These are phyloP conservation scores for Babesia ovata DNA, from an alignment of 169 alveolate genomes.

Conservation along the genomic window DNA sequence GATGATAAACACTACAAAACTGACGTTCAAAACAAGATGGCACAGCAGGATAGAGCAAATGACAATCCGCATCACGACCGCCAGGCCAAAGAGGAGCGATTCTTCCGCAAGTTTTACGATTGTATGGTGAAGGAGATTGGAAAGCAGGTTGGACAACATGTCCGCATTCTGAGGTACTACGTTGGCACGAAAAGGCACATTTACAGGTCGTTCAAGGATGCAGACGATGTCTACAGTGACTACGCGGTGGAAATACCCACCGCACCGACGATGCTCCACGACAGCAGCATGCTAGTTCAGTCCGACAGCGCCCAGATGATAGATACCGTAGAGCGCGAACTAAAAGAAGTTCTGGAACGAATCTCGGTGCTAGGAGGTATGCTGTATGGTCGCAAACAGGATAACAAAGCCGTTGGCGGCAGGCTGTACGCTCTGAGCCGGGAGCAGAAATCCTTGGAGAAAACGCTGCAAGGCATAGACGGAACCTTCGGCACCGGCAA, in stretches of 20 bases:
- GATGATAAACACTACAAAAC: no score
- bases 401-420: conserved; percentile 36
- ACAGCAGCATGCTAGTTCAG: not conserved
- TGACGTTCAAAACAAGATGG: no score
- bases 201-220: conserved; percentile 35
- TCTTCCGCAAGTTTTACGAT: conserved; percentile 46
- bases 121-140: conserved; percentile 70
- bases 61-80: not conserved
- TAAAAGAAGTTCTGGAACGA: conserved; percentile 21
- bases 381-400: conserved; percentile 65
- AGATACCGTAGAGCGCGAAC: conserved; percentile 28
- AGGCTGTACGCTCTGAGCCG: conserved; percentile 56
- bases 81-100: conserved; percentile 5
- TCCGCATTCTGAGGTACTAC: conserved; percentile 47
- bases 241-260: conserved; percentile 27
- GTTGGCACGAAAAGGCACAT: conserved; percentile 55
- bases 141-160: conserved; percentile 63
- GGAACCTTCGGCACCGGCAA: conserved; percentile 16
- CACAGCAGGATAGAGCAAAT: no score
- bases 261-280: conserved; percentile 46
- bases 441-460: conserved; percentile 42
- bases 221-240: conserved; percentile 32
- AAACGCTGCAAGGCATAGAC: conserved; percentile 47
- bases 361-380: conserved; percentile 36
- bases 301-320: not conserved